phyloP scores from a whole-genome alignment of 2,329 filamentous ascomycete species.

The Tolypocladium amazonense region DNA sequence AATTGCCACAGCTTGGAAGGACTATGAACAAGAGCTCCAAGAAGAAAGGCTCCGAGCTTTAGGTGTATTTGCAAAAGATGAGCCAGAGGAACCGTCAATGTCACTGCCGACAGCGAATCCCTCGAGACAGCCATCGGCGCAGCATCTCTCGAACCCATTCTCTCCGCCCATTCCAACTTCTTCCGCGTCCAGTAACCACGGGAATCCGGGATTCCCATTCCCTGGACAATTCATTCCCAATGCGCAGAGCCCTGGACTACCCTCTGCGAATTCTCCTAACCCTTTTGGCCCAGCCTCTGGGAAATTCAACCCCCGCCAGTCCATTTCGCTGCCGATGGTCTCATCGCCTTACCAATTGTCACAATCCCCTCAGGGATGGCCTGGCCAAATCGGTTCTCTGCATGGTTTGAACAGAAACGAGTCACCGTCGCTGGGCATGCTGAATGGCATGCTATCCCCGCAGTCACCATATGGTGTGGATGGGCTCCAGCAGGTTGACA shows the following conservation, averaged over 20 bases:
- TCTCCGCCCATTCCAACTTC: conserved; percentile 75
- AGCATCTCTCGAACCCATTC: conserved; percentile 67
- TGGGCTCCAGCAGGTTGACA: conserved; percentile 29
- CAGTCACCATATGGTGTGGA: conserved; percentile 52
- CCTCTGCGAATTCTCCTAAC: conserved; percentile 60
- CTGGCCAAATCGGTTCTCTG: conserved; percentile 44
- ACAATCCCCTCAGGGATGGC: conserved; percentile 47
- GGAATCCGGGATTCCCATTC: conserved; percentile 44
- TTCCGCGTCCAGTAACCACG: conserved; percentile 63
- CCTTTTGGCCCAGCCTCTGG: conserved; percentile 51
- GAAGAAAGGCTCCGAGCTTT: conserved; percentile 90
- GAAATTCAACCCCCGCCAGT: conserved; percentile 61
- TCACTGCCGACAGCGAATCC: conserved; percentile 55
- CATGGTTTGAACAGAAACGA: conserved; percentile 44
- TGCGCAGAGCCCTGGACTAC: conserved; percentile 51
- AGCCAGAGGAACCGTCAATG: conserved; percentile 51
- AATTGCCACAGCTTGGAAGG: conserved; percentile 47
- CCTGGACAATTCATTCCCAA: conserved; percentile 48
- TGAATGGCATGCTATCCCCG: conserved; percentile 50
- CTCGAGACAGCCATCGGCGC: conserved; percentile 59
- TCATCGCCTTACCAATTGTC: conserved; percentile 59
- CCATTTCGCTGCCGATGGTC: conserved; percentile 53
- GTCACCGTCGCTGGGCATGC: conserved; percentile 50
- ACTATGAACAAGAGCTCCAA: conserved; percentile 71
- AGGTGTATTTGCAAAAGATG: conserved; percentile 72